A percentile compares a stretch with the other conserved stretches of the same genome.
Conservation (phyloP, 2,329 filamentous ascomycete species). For the Neocucurbitaria cava region DNA sequence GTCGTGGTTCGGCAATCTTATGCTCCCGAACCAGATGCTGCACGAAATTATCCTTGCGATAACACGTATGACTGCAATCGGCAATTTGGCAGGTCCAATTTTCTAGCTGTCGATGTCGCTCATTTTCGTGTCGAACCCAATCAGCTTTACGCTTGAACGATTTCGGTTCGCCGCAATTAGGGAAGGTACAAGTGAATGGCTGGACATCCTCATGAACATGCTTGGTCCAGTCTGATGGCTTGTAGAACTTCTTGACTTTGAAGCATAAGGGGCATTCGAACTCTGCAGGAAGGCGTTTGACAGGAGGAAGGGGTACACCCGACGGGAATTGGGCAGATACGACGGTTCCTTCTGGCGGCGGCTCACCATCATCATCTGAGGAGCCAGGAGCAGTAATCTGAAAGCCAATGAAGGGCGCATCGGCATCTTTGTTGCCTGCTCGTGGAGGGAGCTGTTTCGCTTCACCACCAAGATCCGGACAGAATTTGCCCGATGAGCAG, state of each 20-base stretch:
- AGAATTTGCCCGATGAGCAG: constrained; percentile 69
- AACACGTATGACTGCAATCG: constrained; percentile 83
- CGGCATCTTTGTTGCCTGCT: constrained; percentile 65
- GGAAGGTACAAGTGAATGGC: constrained; percentile 92
- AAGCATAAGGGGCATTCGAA: constrained; percentile 93
- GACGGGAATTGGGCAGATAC: constrained; percentile 76
- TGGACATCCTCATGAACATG: constrained; percentile 94
- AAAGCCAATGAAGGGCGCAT: constrained; percentile 62
- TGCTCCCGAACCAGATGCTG: constrained; percentile 93
- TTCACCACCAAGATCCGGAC: constrained; percentile 71
- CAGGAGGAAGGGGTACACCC: constrained; percentile 83
- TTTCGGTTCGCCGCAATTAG: constrained; percentile 81
- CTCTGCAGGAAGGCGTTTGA: constrained; percentile 77
- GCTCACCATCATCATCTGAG: constrained; percentile 71
- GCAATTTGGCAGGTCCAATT: constrained; percentile 87
- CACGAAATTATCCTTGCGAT: constrained; percentile 88
- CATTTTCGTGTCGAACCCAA: constrained; percentile 94
- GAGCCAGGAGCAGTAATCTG: constrained; percentile 62
- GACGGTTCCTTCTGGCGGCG: constrained; percentile 71
- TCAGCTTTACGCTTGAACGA: constrained; percentile 96
- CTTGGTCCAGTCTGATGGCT: constrained; percentile 96
- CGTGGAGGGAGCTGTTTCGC: constrained; percentile 67
- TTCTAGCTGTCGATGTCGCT: constrained; percentile 86
- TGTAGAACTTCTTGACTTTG: constrained; percentile 81
- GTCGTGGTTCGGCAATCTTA: constrained; percentile 81